phyloP scores from a whole-genome alignment of 495 filamentous ascomycete genomes.

The Penicillium subrubescens region DNA sequence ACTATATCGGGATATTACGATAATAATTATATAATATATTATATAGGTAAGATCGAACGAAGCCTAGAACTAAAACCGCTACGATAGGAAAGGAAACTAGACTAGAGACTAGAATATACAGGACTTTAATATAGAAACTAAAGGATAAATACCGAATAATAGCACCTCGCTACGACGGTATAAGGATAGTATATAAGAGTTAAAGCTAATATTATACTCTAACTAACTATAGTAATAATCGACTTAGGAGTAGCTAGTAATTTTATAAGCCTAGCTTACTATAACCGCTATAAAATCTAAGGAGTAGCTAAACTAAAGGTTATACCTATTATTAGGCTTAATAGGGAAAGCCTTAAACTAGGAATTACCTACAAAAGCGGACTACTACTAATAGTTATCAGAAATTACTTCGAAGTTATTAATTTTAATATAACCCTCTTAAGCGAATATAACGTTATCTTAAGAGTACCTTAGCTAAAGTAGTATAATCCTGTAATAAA shows the following conservation, averaged over 20 bases:
- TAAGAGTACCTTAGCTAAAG: not conserved
- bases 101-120: not conserved
- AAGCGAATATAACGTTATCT: constrained; percentile 8
- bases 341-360: not conserved
- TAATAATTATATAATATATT: not conserved
- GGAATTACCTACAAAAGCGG: not conserved
- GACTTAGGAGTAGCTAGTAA: not conserved
- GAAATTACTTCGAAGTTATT: constrained; percentile 21
- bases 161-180: not conserved
- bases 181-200: not conserved
- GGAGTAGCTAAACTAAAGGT: not conserved
- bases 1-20: not conserved
- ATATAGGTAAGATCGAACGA: not conserved
- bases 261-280: not conserved
- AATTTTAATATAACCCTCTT: not conserved
- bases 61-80: constrained; percentile 1
- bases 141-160: not conserved
- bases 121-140: not conserved
- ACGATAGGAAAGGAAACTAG: not conserved
- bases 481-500: not conserved
- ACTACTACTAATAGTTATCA: not conserved
- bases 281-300: not conserved
- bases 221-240: not conserved
- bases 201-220: not conserved
- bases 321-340: not conserved